Evolutionary conservation across 805 yeast genomes (phyloP), one percentile per base, ranked within the genome.

Genomic region (Monosporozyma servazzii): DNA sequence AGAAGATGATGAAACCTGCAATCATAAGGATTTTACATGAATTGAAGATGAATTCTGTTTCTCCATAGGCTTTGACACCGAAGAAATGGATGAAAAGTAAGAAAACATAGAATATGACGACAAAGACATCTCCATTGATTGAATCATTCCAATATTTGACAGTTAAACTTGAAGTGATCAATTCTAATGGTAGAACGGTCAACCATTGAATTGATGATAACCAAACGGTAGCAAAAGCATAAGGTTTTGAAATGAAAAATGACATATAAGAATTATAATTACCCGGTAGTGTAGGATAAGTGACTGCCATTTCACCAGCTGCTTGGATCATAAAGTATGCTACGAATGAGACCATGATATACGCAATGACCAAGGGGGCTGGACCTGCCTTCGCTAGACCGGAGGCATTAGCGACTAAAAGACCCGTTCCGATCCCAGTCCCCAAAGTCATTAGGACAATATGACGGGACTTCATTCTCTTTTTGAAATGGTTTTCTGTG

Each of bases 361-460:
- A 80, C 4, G 82, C 83, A 41, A 81, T 72, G 17, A 82, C 70
- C 40, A 75, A 58, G 20, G 71, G 71, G 44, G 69, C 75, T 10
- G 79, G 79, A 43, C 79, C 79, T 51, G 73, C 71, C 15, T 58
- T 54, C n/a, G 58, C 58, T 44, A 76, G 58, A n/a, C 76, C 72
- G 57, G 72, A 65, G 47, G 80, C 84, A 47, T 76, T 69, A 50
- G 83, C 84, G 51, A 79, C 79, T 56, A 76, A 69, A 31, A 82
- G 68, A 55, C 86, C 87, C 15, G 91, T 83, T 58, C 95, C 96
- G 53, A 87, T 82, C 46, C 90, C 83, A 51, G 93, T 89, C 51
- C 90, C 93, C 50, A 88, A 73, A 48, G 93, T 88, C 67, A 87
- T 83, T 80, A 86, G 79, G 53, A 80, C 78, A 54, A 82, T 77